A percentile compares a stretch with the other conserved stretches of the same genome.
Evolutionary conservation across 2,329 filamentous ascomycete species (phyloP).

Genomic region (Elsinoe batatas): DNA sequence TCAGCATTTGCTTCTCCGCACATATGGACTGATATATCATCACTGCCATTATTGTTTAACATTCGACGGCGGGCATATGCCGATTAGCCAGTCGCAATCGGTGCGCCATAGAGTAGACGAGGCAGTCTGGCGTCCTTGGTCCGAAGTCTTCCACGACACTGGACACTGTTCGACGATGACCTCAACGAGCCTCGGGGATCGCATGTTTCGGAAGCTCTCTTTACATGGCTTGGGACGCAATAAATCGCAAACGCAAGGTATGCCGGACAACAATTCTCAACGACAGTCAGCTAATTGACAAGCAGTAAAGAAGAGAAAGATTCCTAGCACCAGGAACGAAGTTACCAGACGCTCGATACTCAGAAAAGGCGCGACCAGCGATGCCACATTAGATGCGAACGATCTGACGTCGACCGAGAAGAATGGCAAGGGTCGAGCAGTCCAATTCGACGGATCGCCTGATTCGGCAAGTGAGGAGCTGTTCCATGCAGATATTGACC

Average conservation of each 20-base stretch:
- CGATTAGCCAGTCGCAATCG: too few species aligned
- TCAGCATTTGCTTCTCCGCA: too few species aligned
- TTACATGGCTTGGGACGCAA: background rate
- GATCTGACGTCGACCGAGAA: background rate
- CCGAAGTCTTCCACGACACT: background rate
- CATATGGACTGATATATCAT: background rate
- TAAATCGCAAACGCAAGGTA: too few species aligned
- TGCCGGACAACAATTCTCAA: too few species aligned
- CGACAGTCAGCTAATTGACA: too few species aligned
- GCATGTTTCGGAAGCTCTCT: background rate
- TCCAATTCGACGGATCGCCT: constrained; percentile 6
- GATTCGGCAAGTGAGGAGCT: constrained; percentile 4
- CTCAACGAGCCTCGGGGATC: background rate
- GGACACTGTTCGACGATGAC: background rate
- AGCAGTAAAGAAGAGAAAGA: background rate
- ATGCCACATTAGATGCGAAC: background rate
- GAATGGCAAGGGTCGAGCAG: background rate
- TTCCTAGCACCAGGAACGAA: background rate
- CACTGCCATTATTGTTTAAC: background rate
- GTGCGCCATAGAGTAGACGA: background rate
- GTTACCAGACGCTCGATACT: background rate
- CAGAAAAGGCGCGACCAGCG: background rate
- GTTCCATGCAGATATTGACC: background rate
- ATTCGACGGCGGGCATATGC: background rate
- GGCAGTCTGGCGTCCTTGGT: constrained; percentile 2